Base-by-base conservation (phyloP, 2,329 filamentous ascomycete species). In the Byssoonygena ceratinophila region DNA sequence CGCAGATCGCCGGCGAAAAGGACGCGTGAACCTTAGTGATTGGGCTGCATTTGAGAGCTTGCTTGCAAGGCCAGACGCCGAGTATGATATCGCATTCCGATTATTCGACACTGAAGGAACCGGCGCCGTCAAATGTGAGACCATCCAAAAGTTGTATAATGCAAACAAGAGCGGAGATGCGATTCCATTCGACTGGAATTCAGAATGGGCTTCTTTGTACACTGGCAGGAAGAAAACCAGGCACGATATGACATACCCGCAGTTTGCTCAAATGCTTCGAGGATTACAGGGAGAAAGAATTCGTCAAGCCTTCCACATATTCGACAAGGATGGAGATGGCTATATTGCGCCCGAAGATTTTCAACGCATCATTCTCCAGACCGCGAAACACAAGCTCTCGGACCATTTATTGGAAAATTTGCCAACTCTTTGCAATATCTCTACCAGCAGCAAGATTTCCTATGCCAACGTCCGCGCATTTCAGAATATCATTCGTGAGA, bases 1-100 rank as follows among this genome's bases (percentile, higher is more conserved):
- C 54, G 92, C 92, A 62, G 92, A 98, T 70, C 82, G 87, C 61
- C 81, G 80, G 59, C 79, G 76, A 59, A 75, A 75, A 41, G 90
- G 90, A 58, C 83, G 79, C 61, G 76, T 98, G 60, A 85, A 74
- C 61, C 74, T 97, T 51, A 76, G 82, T 55, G 92, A 98, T 73
- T 98, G 91, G 89, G 82, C 80, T 44, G 84, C 85, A 58, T 98
- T 97, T 71, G 87, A 96, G 73, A 94, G 94, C 74, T 80, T 98
- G 58, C 82, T 98, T 54, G 78, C 79, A 60, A 97, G 96, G 73
- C 86, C 92, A 57, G 92, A 97, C 66, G 92, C 92, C 68, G 92
- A 98, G 74, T 98, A 98, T 73, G 90, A 97, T 71, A 95, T 98
- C 62, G 91, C 92, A 14, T 98, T 97, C 74, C 87, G 92, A 62